Evolutionary conservation across 495 filamentous ascomycete genomes (phyloP).

Genomic region (Talaromyces proteolyticus): DNA sequence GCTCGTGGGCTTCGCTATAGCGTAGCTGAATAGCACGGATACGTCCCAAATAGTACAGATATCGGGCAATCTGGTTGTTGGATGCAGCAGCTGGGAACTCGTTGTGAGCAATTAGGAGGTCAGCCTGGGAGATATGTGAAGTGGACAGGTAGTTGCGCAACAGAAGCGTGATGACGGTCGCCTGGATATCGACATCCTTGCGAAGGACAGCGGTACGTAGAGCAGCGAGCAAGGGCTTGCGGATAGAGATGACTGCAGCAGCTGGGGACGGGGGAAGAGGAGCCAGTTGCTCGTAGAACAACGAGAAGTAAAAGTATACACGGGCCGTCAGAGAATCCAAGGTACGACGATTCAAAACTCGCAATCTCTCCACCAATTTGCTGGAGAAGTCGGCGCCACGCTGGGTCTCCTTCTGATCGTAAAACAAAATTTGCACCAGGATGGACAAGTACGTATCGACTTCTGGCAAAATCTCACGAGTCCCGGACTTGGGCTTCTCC

Average conservation of each 20-base stretch:
- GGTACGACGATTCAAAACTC: slow-evolving; percentile 85
- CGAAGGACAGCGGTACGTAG: slow-evolving; percentile 89
- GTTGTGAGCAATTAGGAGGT: slow-evolving; percentile 90
- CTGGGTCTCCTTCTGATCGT: slow-evolving; percentile 74
- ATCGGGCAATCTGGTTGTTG: slow-evolving; percentile 96
- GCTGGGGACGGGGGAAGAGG: slow-evolving; percentile 82
- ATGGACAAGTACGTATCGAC: slow-evolving; percentile 89
- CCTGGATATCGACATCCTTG: slow-evolving; percentile 94
- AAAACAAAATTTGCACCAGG: slow-evolving; percentile 81
- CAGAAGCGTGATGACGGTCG: slow-evolving; percentile 87
- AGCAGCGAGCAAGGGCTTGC: slow-evolving; percentile 78
- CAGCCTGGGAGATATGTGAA: slow-evolving; percentile 94
- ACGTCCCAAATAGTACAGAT: slow-evolving; percentile 91
- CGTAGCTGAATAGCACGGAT: slow-evolving; percentile 93
- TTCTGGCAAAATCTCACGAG: slow-evolving; percentile 79
- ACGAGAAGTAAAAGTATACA: slow-evolving; percentile 94
- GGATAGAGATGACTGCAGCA: slow-evolving; percentile 77
- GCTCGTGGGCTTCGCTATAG: slow-evolving; percentile 95
- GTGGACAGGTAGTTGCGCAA: slow-evolving; percentile 95
- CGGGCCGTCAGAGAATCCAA: slow-evolving; percentile 89
- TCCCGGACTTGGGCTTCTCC: slow-evolving; percentile 36
- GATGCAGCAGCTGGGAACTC: slow-evolving; percentile 88
- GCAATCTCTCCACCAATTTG: slow-evolving; percentile 74
- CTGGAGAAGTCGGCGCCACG: slow-evolving; percentile 78
- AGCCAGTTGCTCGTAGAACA: slow-evolving; percentile 85